Evolutionary conservation across 1,284 basidiomycete genomes (phyloP), one percentile per base, ranked within the genome.

Genomic region (Takashimella koratensis): DNA sequence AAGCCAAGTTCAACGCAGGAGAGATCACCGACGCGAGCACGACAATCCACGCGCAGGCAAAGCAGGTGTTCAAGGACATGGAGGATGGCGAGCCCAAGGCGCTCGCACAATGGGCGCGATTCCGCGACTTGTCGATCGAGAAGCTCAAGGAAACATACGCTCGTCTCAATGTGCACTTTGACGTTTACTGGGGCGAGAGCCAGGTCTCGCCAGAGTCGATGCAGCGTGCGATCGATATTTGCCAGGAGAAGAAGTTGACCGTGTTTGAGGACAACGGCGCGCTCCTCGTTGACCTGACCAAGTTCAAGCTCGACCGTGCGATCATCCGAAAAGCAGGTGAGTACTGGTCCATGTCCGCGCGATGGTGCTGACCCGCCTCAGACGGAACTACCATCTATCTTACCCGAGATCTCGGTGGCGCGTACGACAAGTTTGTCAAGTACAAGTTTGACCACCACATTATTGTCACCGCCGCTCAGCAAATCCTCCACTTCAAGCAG

Each of bases 381-480:
- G 95, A 98, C 68, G 95, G 95, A 22, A 97, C 95, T 5, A 90
- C 90, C 0, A 94, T 98, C 64, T 99, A 99, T 78, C 85, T 98
- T 59, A 97, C 94, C n/a, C 90, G 95, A 58, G 95, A 99, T 77
- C 91, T 98, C 59, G 95, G 87, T 44, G 95, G 87, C 44, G 93
- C 94, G 0, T 86, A 88, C 64, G 89, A 98, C 79, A 88, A 95
- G 62, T 92, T 86, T 79, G 86, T 90, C 63, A 86, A 88, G 72
- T 92, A 92, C 81, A 83, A 88, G 56, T 96, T 97, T 65, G 93
- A 98, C 83, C 97, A 97, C 80, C 95, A 97, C 89, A 88, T 98
- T 71, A 95, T 95, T 77, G 92, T 97, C 69, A 85, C 96, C 45
- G 86, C 91, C 0, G 84, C 87, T n/a, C 93, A 96, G 71, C 96